Percentiles rank a stretch among this genome's conserved stretches.
These are phyloP conservation scores for Astrephomene gubernaculifera DNA, from an alignment of 139 green algal species.

Conservation along the genomic window DNA sequence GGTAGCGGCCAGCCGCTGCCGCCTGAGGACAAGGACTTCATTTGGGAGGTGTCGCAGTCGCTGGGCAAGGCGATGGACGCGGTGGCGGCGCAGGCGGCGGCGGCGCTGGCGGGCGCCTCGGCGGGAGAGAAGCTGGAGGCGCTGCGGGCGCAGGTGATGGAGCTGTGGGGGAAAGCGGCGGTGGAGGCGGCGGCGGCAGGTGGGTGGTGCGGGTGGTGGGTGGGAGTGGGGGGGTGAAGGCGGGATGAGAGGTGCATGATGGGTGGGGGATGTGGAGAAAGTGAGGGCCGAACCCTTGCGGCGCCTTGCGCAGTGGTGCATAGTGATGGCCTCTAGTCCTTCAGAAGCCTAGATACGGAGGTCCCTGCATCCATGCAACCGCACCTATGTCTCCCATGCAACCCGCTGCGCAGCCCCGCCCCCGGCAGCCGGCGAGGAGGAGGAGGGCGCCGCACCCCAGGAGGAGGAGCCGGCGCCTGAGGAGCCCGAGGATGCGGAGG, in stretches of 20 bases:
- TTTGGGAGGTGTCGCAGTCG: constrained; percentile 56
- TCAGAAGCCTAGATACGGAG: too few species aligned
- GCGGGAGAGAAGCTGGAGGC: constrained; percentile 27
- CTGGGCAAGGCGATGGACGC: not conserved
- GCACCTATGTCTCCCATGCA: too few species aligned
- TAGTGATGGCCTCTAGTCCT: too few species aligned
- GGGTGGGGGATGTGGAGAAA: not conserved
- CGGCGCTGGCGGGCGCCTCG: not conserved
- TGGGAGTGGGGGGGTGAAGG: too few species aligned
- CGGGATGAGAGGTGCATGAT: too few species aligned
- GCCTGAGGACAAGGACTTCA: constrained; percentile 61
- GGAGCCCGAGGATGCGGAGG: constrained; percentile 15
- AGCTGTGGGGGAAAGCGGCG: constrained; percentile 17
- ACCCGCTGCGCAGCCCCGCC: constrained; percentile 13
- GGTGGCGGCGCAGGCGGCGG: not conserved
- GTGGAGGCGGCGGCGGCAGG: not conserved
- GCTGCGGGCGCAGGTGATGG: not conserved
- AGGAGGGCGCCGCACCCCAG: not conserved
- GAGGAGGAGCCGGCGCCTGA: not conserved
- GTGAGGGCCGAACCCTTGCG: not conserved
- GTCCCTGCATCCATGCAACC: too few species aligned
- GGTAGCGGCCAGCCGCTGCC: constrained; percentile 62
- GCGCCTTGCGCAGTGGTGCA: too few species aligned
- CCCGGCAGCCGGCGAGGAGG: not conserved
- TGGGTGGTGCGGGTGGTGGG: not conserved